phyloP scores from a whole-genome alignment of 495 filamentous ascomycete species.

The Neurospora sp. region DNA sequence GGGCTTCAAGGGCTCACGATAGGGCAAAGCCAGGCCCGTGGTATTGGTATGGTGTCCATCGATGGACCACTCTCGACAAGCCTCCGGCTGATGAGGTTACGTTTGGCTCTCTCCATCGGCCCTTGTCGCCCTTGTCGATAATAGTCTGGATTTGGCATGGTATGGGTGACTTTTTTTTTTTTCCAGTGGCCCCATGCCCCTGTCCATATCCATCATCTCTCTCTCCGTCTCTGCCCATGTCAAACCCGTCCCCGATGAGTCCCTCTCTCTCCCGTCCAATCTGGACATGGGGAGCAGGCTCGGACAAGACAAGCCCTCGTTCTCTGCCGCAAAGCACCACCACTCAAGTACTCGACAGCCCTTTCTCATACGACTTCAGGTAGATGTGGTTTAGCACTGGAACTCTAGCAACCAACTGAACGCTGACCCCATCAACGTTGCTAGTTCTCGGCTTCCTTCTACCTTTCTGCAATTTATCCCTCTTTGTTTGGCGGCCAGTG shows the following conservation, averaged over 20 bases:
- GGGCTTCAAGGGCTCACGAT: background rate
- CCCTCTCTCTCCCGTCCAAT: background rate
- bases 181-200: background rate
- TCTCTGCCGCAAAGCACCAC: background rate
- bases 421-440: background rate
- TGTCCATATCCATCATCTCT: constrained; percentile 4
- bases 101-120: background rate
- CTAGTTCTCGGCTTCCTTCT: background rate
- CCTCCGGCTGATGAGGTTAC: background rate
- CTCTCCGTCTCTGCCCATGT: background rate
- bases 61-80: background rate
- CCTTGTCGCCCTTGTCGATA: constrained; percentile 4
- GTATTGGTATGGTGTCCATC: background rate
- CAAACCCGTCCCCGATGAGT: background rate
- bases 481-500: background rate
- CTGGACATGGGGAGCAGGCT: background rate
- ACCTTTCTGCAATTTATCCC: background rate
- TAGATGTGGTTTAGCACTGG: background rate
- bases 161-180: background rate
- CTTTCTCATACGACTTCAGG: background rate
- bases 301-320: background rate
- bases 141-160: constrained; percentile 3
- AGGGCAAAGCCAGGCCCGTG: background rate
- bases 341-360: background rate
- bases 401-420: background rate